phyloP scores from a whole-genome alignment of 495 filamentous ascomycete genomes.

The Cercophora sp. region DNA sequence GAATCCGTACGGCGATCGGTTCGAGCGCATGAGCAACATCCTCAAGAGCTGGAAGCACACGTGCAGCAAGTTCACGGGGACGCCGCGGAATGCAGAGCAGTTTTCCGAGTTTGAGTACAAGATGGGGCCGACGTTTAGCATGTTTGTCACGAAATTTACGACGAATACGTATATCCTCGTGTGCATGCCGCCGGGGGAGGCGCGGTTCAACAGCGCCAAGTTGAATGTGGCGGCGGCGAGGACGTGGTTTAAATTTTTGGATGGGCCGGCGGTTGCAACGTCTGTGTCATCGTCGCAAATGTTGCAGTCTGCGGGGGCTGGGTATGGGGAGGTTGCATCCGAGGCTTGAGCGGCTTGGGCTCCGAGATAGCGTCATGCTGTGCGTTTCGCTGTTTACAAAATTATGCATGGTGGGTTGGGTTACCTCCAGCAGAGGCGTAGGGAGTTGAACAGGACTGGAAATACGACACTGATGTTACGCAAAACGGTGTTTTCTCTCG shows the following conservation, averaged over 20 bases:
- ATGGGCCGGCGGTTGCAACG: slow-evolving; percentile 31
- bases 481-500: neutral
- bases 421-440: slow-evolving; percentile 23
- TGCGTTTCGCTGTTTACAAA: neutral
- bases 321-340: no score
- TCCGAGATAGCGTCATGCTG: neutral
- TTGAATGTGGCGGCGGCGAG: slow-evolving; percentile 83
- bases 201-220: slow-evolving; percentile 80
- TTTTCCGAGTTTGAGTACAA: slow-evolving; percentile 53
- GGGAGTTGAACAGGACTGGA: slow-evolving; percentile 16
- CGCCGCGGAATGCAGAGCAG: slow-evolving; percentile 54
- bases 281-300: neutral
- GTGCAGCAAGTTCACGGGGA: slow-evolving; percentile 48
- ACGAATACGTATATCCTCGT: slow-evolving; percentile 95
- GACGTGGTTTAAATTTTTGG: slow-evolving; percentile 65
- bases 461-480: neutral
- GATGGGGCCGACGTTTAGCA: slow-evolving; percentile 65
- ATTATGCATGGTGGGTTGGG: slow-evolving; percentile 6
- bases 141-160: slow-evolving; percentile 89
- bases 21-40: slow-evolving; percentile 92
- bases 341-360: no score
- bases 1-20: slow-evolving; percentile 87
- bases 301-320: neutral
- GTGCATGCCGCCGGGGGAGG: slow-evolving; percentile 81
- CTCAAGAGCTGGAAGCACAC: slow-evolving; percentile 94